Evolutionary conservation across 345 rosid species (phyloP), one percentile per base, ranked within the genome.

Genomic region (Salix brachista): DNA sequence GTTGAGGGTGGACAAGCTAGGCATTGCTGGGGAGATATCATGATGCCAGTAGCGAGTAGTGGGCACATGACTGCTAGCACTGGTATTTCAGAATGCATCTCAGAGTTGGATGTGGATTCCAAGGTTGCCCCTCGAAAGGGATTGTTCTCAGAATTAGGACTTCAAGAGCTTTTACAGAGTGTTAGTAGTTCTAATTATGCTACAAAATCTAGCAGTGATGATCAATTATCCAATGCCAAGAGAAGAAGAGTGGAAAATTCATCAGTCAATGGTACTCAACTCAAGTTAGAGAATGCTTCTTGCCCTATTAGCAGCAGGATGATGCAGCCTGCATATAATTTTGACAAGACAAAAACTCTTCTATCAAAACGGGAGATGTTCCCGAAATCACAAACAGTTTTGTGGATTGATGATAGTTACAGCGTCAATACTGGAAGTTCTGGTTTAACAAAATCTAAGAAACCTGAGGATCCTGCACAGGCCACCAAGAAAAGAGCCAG

Each of bases 341-440:
- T 75, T 66, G 85, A 78, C 69, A 80, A 79, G 69, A 61, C 28
- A n/a, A 71, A 48, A 71, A 72, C 79, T 75, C 72, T 81, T 60
- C 52, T 54, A 21, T 69, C 58, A 26, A 77, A 74, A 60, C 83
- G 79, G 73, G 88, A 77, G 32, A 26, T 72, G 78, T 79, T 75
- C 75, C 83, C 71, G 8, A 91, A 86, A 72, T 82, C 90, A 46
- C 90, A 85, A 76, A 86, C 82, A 25, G 90, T 92, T 37, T 67
- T 87, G 66, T 90, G 95, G 97, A 89, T 94, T 64, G 92, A 87
- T 77, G 97, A 91, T 80, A 88, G 92, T 77, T 90, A 86, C 72
- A 89, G 94, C 82, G 83, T 85, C 80, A 90, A 87, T 72, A 80
- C 81, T 67, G 86, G 86, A 78, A 82, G 81, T 19, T 71, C 79